Evolutionary conservation across 139 green algal genomes (phyloP), one percentile per base, ranked within the genome.

Genomic region (Chlorella sp.): DNA sequence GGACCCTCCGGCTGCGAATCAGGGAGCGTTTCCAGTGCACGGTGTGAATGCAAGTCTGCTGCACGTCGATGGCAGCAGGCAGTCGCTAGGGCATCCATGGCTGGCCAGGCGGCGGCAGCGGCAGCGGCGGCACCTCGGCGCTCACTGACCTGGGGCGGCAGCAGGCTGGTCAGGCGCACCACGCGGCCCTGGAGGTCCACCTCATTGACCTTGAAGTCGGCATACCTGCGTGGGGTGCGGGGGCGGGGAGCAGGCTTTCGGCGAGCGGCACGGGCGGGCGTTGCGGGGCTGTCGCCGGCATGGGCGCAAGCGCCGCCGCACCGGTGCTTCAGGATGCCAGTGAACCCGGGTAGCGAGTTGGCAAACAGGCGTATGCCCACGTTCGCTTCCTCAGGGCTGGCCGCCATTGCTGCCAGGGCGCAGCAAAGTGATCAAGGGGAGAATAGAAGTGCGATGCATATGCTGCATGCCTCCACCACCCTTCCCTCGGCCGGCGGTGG

Each of bases 191-290:
- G 18, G 15, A 86, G 38, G 57, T 92, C 89, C 1, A 98, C 78
- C 80, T 98, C 95, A 63, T 93, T 95, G 1, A 98, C 95, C 16
- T 94, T 91, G 81, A 98, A 98, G 89, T 98, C 95, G 13, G 88
- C 89, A 81, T 93, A 97, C 80, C 95, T 97, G 86, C 70, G 68
- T 75, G 39, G 5, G 20, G 23, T 36, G 9, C 16, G 36, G 5
- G 5, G 28, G 56, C 63, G 72, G 70, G 1, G 20, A 39, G 65
- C 23, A 25, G 17, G 15, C 28, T 9, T 60, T 60, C 51, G 51
- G 51, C 15, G 51, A 23, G 51, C 51, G 12, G 51, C 51, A 20
- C 13, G 12, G 51, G 51, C 51, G 9, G 51, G 51, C 11, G 18
- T 9, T 21, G 51, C 9, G 15, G 2, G 15, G 12, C 12, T 3